Conservation (phyloP, 2,329 filamentous ascomycete species). For the Pseudogymnoascus sp. region DNA sequence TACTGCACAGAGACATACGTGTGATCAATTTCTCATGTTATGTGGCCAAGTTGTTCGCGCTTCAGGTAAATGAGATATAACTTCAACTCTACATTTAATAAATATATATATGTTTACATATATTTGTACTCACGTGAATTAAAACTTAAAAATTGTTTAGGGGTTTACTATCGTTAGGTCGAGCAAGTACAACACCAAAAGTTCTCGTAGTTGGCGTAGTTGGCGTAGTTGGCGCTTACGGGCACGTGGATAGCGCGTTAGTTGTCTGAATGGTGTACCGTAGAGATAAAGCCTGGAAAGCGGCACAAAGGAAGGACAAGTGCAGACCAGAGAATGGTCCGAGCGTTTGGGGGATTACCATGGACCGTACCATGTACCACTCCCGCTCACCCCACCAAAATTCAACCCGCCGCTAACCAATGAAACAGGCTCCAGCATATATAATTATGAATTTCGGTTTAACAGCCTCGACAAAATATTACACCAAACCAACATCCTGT, state of each 20-base stretch:
- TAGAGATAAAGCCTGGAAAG: background rate
- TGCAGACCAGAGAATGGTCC: background rate
- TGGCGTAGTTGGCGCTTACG: background rate
- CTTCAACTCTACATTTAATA: background rate
- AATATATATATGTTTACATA: background rate
- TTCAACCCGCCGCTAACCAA: background rate
- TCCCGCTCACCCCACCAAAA: constrained; percentile 2
- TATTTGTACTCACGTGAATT: background rate
- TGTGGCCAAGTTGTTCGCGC: background rate
- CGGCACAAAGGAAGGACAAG: background rate
- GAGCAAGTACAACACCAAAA: background rate
- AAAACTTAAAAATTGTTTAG: background rate
- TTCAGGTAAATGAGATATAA: background rate
- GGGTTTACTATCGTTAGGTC: background rate
- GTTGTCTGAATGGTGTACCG: background rate
- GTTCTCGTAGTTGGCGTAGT: background rate
- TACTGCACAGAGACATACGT: background rate
- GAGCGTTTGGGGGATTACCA: background rate
- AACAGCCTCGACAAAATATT: background rate
- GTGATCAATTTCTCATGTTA: constrained; percentile 6
- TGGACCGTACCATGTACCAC: background rate
- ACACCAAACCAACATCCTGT: background rate
- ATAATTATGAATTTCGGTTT: background rate
- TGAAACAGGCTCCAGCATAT: background rate
- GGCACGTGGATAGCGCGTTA: background rate